Conservation (phyloP, 345 rosid genomes). For the Lepidium africanum region DNA sequence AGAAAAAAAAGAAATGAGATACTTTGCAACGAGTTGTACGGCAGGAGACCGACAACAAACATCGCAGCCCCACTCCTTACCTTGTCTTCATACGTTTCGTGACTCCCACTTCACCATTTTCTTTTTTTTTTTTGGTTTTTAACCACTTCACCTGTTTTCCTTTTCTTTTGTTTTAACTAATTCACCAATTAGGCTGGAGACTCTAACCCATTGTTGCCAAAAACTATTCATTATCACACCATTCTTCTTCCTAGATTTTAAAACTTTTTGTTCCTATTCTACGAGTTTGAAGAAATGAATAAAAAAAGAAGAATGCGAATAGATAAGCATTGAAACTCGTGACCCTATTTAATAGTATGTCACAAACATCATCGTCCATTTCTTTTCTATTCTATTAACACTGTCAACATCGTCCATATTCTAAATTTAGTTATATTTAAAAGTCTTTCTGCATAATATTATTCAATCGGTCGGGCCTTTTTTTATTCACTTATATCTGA, state of each 20-base stretch:
- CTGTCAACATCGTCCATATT: constrained; percentile 2
- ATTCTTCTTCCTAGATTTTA: too few relatives aligned
- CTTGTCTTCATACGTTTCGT: constrained; percentile 21
- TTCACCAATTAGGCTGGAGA: too few relatives aligned
- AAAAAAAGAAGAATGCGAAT: too few relatives aligned
- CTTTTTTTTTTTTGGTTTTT: neutral
- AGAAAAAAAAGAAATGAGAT: neutral
- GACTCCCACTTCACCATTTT: constrained; percentile 25
- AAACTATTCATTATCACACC: too few relatives aligned
- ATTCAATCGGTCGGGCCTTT: neutral
- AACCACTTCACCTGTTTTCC: neutral
- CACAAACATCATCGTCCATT: neutral
- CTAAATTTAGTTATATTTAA: neutral
- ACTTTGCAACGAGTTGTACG: constrained; percentile 13
- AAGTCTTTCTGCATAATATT: neutral
- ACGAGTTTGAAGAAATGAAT: too few relatives aligned
- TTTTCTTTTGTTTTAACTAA: too few relatives aligned
- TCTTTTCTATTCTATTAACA: neutral
- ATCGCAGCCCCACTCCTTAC: constrained; percentile 22
- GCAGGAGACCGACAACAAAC: constrained; percentile 21
- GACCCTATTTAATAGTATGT: neutral
- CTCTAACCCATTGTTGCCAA: too few relatives aligned
- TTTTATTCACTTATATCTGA: neutral
- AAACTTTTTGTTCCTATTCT: too few relatives aligned
- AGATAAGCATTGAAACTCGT: neutral